These are phyloP conservation scores for Candida patagonica DNA, from an alignment of 805 yeast genomes.

Conservation along the genomic window DNA sequence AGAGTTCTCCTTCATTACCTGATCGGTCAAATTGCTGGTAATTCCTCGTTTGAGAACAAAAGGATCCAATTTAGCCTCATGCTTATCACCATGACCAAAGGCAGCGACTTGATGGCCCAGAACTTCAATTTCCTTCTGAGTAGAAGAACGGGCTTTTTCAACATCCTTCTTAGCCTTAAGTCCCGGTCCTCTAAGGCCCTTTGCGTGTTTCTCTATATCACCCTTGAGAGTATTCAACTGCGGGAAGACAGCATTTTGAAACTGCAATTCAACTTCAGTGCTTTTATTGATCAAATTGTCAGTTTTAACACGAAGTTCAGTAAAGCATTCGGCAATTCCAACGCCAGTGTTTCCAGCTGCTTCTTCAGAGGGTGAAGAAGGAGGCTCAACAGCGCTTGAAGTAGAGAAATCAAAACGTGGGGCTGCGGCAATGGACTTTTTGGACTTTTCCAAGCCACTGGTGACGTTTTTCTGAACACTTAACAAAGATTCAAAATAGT, in stretches of 20 bases:
- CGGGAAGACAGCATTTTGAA: constrained; percentile 34
- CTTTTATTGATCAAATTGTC: constrained; percentile 30
- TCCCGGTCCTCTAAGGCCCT: constrained; percentile 30
- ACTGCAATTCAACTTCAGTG: constrained; percentile 31
- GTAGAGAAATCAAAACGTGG: constrained; percentile 27
- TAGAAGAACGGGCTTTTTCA: constrained; percentile 27
- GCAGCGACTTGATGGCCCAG: constrained; percentile 29
- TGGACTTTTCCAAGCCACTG: constrained; percentile 27
- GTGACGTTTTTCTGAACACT: constrained; percentile 23
- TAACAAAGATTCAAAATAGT: constrained; percentile 24
- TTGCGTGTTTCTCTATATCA: constrained; percentile 36
- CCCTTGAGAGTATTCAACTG: constrained; percentile 33
- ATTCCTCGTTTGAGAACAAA: constrained; percentile 35
- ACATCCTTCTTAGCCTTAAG: constrained; percentile 31
- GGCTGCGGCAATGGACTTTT: constrained; percentile 26
- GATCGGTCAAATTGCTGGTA: constrained; percentile 31
- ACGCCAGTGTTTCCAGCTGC: constrained; percentile 10
- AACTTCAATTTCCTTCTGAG: constrained; percentile 33
- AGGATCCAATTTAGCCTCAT: constrained; percentile 38
- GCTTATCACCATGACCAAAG: constrained; percentile 22
- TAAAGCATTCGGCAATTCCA: constrained; percentile 29
- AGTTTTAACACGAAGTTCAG: constrained; percentile 23
- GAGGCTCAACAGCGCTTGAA: neutral
- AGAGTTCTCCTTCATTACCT: constrained; percentile 37
- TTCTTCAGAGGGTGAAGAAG: constrained; percentile 2